phyloP scores from a whole-genome alignment of 176 grass and related monocot species.

The Cocos nucifera region DNA sequence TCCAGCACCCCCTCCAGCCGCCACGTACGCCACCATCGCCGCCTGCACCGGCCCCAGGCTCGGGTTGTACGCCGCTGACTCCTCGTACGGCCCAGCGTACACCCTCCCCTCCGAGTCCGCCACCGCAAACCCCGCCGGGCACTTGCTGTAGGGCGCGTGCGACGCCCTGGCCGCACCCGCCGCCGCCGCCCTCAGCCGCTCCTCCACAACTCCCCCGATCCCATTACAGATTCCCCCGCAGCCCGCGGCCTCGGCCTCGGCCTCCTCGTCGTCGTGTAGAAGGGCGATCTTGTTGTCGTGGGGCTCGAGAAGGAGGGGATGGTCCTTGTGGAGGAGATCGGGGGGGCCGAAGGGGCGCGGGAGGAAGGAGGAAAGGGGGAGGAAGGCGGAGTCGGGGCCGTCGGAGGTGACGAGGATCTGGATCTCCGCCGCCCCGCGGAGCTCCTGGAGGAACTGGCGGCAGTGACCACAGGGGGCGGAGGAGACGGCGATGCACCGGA shows the following conservation, averaged over 20 bases:
- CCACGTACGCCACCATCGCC: conserved; percentile 65
- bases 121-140: conserved; percentile 73
- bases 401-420: conserved; percentile 74
- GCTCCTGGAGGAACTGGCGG: conserved; percentile 94
- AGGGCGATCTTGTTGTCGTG: conserved; percentile 54
- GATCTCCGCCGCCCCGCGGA: conserved; percentile 65
- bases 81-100: conserved; percentile 55
- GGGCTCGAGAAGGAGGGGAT: conserved; percentile 61
- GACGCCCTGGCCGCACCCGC: conserved; percentile 48
- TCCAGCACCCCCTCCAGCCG: conserved; percentile 14
- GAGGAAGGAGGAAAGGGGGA: conserved; percentile 61
- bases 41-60: conserved; percentile 80
- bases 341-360: conserved; percentile 61
- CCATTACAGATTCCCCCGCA: not conserved
- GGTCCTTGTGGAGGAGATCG: conserved; percentile 56
- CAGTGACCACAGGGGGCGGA: conserved; percentile 93
- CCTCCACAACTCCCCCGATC: conserved; percentile 6
- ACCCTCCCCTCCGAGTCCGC: conserved; percentile 50
- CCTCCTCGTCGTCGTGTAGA: not conserved
- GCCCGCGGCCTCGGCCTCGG: conserved; percentile 26
- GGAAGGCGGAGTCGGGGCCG: conserved; percentile 41
- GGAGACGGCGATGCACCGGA: conserved; percentile 78
- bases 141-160: conserved; percentile 80
- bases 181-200: conserved; percentile 40
- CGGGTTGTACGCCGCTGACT: conserved; percentile 89